A percentile compares a stretch with the other conserved stretches of the same genome.
Conservation (phyloP, 2,329 filamentous ascomycete genomes). For the Tolypocladium capitatum region DNA sequence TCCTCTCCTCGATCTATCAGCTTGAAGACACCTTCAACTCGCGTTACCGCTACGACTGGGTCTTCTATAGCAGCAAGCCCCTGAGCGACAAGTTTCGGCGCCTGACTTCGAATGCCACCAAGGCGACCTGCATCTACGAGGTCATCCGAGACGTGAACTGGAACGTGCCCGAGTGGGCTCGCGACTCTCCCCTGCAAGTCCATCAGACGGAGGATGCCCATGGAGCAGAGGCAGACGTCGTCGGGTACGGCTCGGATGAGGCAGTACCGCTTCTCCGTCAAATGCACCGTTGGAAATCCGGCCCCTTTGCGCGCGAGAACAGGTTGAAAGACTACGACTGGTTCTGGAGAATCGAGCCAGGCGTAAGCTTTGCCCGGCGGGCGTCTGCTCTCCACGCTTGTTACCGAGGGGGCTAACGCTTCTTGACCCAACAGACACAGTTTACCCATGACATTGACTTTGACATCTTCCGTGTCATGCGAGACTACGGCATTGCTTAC, state of each 20-base stretch:
- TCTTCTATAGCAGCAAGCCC: constrained; percentile 72
- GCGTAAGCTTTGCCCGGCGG: constrained; percentile 27
- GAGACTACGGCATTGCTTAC: constrained; percentile 70
- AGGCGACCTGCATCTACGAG: constrained; percentile 59
- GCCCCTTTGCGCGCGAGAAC: constrained; percentile 68
- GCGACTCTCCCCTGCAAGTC: neutral
- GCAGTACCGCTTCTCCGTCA: constrained; percentile 49
- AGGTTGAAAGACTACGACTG: constrained; percentile 48
- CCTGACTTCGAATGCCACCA: constrained; percentile 53
- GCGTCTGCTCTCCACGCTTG: neutral
- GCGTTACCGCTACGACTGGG: constrained; percentile 78
- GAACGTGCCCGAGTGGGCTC: constrained; percentile 49
- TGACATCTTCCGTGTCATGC: constrained; percentile 77
- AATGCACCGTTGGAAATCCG: constrained; percentile 74
- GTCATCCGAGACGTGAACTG: constrained; percentile 64
- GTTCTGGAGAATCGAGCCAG: constrained; percentile 49
- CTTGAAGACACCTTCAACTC: constrained; percentile 49
- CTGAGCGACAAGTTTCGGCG: constrained; percentile 68
- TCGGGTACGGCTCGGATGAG: neutral
- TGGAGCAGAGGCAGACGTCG: neutral
- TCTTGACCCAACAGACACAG: constrained; percentile 26
- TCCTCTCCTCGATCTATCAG: constrained; percentile 40
- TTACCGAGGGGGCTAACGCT: constrained; percentile 1
- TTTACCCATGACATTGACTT: constrained; percentile 56
- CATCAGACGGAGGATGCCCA: neutral